phyloP scores from a whole-genome alignment of 495 filamentous ascomycete species.

The Penicillium psychrofluorescens region DNA sequence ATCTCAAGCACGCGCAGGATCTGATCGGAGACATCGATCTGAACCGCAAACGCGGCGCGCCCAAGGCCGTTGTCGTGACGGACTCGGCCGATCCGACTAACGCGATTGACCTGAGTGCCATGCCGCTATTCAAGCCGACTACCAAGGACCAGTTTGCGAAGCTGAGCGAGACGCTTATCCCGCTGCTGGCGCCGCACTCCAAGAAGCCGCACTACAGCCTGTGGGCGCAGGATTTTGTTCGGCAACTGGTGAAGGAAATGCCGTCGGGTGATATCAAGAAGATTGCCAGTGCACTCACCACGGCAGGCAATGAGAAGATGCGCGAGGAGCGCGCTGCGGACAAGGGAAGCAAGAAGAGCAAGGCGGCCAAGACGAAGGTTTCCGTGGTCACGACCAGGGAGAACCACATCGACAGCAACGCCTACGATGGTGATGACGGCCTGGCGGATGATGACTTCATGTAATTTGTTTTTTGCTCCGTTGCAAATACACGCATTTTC shows the following conservation, averaged over 20 bases:
- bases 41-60: slow-evolving; percentile 52
- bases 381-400: slow-evolving; percentile 66
- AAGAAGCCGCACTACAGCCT: slow-evolving; percentile 87
- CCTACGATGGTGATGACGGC: slow-evolving; percentile 78
- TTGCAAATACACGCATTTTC: neutral
- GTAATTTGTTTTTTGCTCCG: slow-evolving; percentile 33
- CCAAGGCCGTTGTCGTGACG: slow-evolving; percentile 54
- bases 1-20: slow-evolving; percentile 86
- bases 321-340: slow-evolving; percentile 94
- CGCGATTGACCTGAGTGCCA: slow-evolving; percentile 67
- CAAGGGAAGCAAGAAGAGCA: slow-evolving; percentile 93
- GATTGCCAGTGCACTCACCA: slow-evolving; percentile 74
- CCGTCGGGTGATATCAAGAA: slow-evolving; percentile 92
- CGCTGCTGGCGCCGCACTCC: slow-evolving; percentile 60
- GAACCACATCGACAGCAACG: slow-evolving; percentile 56
- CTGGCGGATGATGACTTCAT: slow-evolving; percentile 67
- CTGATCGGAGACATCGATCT: slow-evolving; percentile 78
- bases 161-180: slow-evolving; percentile 66
- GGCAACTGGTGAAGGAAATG: slow-evolving; percentile 81
- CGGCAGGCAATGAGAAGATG: slow-evolving; percentile 94
- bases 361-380: slow-evolving; percentile 90
- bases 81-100: slow-evolving; percentile 66
- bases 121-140: slow-evolving; percentile 81
- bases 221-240: slow-evolving; percentile 86
- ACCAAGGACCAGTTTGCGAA: slow-evolving; percentile 78